phyloP scores from a whole-genome alignment of 2,329 filamentous ascomycete genomes.

The Cercospora citrullina region DNA sequence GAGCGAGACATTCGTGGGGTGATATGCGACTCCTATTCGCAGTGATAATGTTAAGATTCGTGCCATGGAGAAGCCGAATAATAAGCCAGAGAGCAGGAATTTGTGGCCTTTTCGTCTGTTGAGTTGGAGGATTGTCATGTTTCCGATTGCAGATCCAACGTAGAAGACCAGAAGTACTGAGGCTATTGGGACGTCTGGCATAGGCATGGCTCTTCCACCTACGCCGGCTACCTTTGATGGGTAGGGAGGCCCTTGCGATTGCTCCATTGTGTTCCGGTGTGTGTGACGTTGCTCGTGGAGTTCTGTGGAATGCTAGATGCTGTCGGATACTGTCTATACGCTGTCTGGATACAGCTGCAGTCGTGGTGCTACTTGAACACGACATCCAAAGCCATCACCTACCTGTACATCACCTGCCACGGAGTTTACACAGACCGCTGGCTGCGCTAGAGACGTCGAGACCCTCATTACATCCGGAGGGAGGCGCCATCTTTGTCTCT shows the following conservation, averaged over 20 bases:
- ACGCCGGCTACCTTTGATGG: constrained; percentile 33
- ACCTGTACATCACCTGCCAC: not conserved
- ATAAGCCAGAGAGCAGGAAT: constrained; percentile 43
- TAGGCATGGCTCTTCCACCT: constrained; percentile 42
- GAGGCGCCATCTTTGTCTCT: not conserved
- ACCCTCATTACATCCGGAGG: not conserved
- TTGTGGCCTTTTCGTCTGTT: constrained; percentile 43
- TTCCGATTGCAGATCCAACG: constrained; percentile 41
- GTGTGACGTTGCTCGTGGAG: not conserved
- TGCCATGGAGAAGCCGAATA: constrained; percentile 49
- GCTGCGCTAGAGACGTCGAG: not conserved
- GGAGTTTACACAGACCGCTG: not conserved
- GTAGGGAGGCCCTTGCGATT: constrained; percentile 33
- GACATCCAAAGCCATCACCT: not conserved
- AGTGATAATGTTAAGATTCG: constrained; percentile 45
- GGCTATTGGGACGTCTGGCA: constrained; percentile 44
- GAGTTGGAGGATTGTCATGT: constrained; percentile 46
- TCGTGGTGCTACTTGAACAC: not conserved
- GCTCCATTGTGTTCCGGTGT: not conserved
- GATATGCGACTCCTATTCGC: constrained; percentile 35
- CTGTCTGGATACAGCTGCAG: not conserved
- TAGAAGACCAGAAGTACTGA: constrained; percentile 47
- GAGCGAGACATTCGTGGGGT: constrained; percentile 34
- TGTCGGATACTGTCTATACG: not conserved
- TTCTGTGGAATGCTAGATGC: not conserved